phyloP scores from a whole-genome alignment of 805 yeast genomes.

The Starmerella riodocensis region DNA sequence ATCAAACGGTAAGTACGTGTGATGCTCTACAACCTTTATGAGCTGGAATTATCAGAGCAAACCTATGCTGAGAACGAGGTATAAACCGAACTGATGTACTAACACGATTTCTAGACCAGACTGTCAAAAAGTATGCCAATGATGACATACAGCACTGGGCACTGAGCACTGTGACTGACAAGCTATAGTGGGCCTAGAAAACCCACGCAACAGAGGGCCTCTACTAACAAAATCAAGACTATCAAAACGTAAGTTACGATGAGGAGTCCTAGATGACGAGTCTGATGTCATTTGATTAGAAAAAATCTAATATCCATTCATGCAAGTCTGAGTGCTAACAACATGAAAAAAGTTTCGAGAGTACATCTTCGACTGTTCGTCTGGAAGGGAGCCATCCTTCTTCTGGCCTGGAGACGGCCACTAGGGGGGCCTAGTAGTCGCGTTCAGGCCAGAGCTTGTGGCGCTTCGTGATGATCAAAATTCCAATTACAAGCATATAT shows the following conservation, averaged over 20 bases:
- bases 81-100: slow-evolving; percentile 26
- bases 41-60: slow-evolving; percentile 98
- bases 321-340: slow-evolving; percentile 58
- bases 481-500: slow-evolving; percentile 93
- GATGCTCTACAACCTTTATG: slow-evolving; percentile 49
- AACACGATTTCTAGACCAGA: slow-evolving; percentile 6
- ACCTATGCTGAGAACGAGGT: slow-evolving; percentile 58
- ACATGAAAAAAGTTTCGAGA: neutral
- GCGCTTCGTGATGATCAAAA: slow-evolving; percentile 51
- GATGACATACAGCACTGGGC: slow-evolving; percentile 99
- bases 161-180: slow-evolving; percentile 93
- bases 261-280: slow-evolving; percentile 87
- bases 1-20: slow-evolving; percentile 22
- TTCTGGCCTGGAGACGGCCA: too few relatives aligned
- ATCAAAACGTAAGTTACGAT: slow-evolving; percentile 24
- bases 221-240: slow-evolving; percentile 15
- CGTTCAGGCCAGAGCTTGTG: slow-evolving; percentile 11
- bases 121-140: slow-evolving; percentile 25
- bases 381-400: too few relatives aligned
- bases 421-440: slow-evolving; percentile 12
- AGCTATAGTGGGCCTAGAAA: slow-evolving; percentile 97
- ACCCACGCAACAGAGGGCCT: slow-evolving; percentile 73
- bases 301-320: slow-evolving; percentile 73
- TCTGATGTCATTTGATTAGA: slow-evolving; percentile 95
- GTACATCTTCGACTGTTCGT: too few relatives aligned